Percentiles rank a stretch among this genome's conserved stretches.
Conservation (phyloP, 2,329 filamentous ascomycete genomes). For the Exophiala phaeomuriformis region DNA sequence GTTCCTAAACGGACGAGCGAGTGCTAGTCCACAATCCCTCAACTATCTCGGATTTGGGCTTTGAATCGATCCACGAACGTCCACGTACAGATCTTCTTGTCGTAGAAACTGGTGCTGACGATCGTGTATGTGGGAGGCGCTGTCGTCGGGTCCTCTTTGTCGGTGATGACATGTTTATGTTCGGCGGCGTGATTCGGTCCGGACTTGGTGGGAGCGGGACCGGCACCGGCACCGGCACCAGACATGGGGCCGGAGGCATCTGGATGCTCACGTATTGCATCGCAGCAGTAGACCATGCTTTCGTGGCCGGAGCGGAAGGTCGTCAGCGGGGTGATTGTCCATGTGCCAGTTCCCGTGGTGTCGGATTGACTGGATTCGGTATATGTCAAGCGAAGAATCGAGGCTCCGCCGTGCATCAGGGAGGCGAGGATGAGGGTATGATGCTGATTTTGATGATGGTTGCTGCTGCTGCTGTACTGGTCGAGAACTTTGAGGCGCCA, state of each 20-base stretch:
- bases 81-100: conserved; percentile 47
- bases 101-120: conserved; percentile 49
- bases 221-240: background rate
- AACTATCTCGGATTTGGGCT: conserved; percentile 7
- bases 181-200: background rate
- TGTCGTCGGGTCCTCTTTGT: background rate
- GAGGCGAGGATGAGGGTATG: conserved; percentile 62
- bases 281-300: conserved; percentile 91
- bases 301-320: conserved; percentile 70
- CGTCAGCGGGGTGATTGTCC: conserved; percentile 55
- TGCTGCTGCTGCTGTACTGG: conserved; percentile 8
- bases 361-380: conserved; percentile 15
- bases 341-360: conserved; percentile 23
- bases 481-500: conserved; percentile 66
- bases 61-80: conserved; percentile 25
- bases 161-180: background rate
- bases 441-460: conserved; percentile 17
- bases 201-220: background rate
- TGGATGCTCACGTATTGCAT: conserved; percentile 34
- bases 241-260: background rate
- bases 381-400: conserved; percentile 49
- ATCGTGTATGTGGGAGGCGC: conserved; percentile 25
- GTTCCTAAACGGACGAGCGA: background rate
- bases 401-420: conserved; percentile 85
- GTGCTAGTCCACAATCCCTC: background rate